These are phyloP conservation scores for Myxozyma sirexii DNA, from an alignment of 805 yeast species.

Conservation along the genomic window DNA sequence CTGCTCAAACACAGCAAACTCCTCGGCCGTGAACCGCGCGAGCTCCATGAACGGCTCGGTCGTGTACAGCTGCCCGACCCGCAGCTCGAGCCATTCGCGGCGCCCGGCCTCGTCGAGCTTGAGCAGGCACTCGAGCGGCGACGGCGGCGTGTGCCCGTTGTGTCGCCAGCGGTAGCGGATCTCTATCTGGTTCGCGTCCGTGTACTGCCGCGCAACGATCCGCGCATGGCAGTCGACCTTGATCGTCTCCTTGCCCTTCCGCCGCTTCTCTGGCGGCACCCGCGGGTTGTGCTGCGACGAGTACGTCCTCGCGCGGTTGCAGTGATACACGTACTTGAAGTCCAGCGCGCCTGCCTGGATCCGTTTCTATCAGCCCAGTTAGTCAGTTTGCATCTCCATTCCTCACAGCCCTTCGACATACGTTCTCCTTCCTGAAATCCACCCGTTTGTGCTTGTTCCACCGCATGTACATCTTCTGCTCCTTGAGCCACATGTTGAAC, in stretches of 20 bases:
- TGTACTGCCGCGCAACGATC: constrained; percentile 29
- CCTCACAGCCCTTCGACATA: not conserved
- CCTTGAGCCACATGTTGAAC: constrained; percentile 23
- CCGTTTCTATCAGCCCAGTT: constrained; percentile 15
- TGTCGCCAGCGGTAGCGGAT: constrained; percentile 28
- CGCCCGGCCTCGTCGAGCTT: constrained; percentile 19
- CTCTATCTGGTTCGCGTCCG: constrained; percentile 29
- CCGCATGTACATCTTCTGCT: constrained; percentile 26
- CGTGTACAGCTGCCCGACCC: constrained; percentile 25
- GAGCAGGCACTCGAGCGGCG: constrained; percentile 12
- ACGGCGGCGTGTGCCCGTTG: constrained; percentile 23
- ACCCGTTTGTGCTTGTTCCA: constrained; percentile 29
- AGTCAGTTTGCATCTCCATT: not conserved
- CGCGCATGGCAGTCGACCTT: constrained; percentile 31
- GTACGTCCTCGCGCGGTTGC: constrained; percentile 28
- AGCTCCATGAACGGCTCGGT: constrained; percentile 27
- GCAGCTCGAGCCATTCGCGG: constrained; percentile 19
- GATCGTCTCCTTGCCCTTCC: constrained; percentile 29
- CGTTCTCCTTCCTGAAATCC: constrained; percentile 26
- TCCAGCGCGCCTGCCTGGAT: constrained; percentile 29
- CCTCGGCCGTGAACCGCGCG: constrained; percentile 13
- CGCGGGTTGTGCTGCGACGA: constrained; percentile 28
- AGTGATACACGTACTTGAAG: constrained; percentile 27
- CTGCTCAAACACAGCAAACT: constrained; percentile 21
- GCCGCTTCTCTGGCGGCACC: constrained; percentile 25